A percentile compares a stretch with the other conserved stretches of the same genome.
Evolutionary conservation across 23 red algal genomes (phyloP).

Genomic region (Gracilariopsis chorda): DNA sequence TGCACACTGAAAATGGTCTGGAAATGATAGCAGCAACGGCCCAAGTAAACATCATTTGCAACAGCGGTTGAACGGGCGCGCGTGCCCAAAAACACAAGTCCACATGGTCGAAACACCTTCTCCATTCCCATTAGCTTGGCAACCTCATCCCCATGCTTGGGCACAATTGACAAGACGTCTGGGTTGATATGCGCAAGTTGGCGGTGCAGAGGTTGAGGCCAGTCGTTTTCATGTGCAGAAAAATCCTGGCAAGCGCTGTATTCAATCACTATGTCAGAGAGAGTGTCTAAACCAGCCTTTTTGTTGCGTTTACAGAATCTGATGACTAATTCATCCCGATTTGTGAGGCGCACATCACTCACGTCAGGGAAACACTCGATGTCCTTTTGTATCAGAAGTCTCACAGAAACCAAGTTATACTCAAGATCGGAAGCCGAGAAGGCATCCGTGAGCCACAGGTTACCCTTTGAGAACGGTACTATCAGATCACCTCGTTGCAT

Average conservation of each 20-base stretch:
- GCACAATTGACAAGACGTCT: background rate
- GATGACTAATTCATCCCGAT: background rate
- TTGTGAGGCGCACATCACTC: constrained; percentile 1
- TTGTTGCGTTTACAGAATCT: background rate
- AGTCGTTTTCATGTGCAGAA: background rate
- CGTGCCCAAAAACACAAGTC: background rate
- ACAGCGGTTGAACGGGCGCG: background rate
- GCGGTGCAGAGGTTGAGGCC: background rate
- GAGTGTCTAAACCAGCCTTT: background rate
- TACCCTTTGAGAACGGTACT: background rate
- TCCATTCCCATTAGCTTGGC: background rate
- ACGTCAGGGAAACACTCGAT: background rate
- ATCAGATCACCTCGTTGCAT: constrained; percentile 1
- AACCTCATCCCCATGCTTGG: background rate
- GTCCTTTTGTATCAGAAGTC: background rate
- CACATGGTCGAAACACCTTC: background rate
- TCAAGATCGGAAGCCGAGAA: background rate
- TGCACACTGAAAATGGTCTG: too few relatives aligned
- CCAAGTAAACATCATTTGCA: background rate
- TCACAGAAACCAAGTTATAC: background rate
- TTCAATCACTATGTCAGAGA: background rate
- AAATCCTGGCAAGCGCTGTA: background rate
- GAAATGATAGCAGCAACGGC: too few relatives aligned
- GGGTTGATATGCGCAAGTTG: background rate
- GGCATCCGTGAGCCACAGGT: background rate